Conservation (phyloP, 1,139 yeast species). For the Arxiozyma telluris region DNA sequence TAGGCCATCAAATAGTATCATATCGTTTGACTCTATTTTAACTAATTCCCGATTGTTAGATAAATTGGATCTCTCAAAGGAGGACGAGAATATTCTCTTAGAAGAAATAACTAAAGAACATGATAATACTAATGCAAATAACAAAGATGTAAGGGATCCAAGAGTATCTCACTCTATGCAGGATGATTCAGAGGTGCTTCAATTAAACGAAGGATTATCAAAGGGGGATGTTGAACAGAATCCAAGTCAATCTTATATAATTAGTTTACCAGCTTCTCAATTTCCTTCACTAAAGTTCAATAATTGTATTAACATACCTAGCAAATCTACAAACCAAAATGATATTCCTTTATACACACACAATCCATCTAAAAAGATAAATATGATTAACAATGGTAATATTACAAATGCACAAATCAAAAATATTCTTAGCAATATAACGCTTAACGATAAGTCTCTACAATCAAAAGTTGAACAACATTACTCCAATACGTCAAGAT, state of each 20-base stretch:
- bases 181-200: background rate
- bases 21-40: conserved; percentile 26
- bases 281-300: conserved; percentile 24
- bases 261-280: conserved; percentile 27
- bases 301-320: conserved; percentile 2
- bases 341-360: background rate
- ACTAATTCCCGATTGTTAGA: conserved; percentile 28
- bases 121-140: conserved; percentile 2
- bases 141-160: background rate
- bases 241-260: background rate
- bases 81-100: conserved; percentile 24
- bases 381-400: background rate
- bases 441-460: conserved; percentile 14
- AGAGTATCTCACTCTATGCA: background rate
- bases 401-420: conserved; percentile 4
- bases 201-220: background rate
- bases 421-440: conserved; percentile 9
- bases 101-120: conserved; percentile 22
- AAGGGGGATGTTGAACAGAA: background rate
- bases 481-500: conserved; percentile 22
- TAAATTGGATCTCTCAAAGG: conserved; percentile 26
- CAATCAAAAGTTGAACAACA: conserved; percentile 24
- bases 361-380: background rate
- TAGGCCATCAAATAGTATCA: background rate
- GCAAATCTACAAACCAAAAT: conserved; percentile 1